Percentiles rank a stretch among this genome's conserved stretches.
Evolutionary conservation across 2,329 filamentous ascomycete genomes (phyloP).

Genomic region (Beauveria scarabaeidicola): DNA sequence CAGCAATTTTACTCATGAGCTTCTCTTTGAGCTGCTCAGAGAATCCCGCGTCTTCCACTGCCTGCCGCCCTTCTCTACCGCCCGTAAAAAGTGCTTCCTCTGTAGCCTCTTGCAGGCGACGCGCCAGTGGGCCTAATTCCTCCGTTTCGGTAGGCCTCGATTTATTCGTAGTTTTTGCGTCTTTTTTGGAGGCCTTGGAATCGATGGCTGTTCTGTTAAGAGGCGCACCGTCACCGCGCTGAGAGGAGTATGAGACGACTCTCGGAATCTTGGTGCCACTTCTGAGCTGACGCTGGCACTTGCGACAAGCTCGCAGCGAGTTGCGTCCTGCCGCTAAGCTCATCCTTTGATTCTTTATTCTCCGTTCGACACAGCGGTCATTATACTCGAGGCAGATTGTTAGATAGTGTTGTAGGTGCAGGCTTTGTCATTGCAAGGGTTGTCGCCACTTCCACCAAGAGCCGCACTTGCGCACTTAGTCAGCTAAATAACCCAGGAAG

Average conservation of each 20-base stretch:
- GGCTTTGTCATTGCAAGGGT: background rate
- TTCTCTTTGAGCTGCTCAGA: conserved; percentile 53
- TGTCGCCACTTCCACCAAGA: conserved; percentile 5
- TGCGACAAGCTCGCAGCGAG: background rate
- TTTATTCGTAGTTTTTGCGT: background rate
- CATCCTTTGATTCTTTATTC: background rate
- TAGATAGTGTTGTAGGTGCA: background rate
- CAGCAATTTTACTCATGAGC: conserved; percentile 48
- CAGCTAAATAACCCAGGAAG: background rate
- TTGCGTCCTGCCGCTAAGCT: background rate
- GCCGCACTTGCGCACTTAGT: background rate
- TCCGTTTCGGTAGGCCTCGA: background rate
- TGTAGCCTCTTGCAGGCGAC: conserved; percentile 52
- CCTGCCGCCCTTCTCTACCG: conserved; percentile 49
- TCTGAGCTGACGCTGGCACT: background rate
- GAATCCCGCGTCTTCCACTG: conserved; percentile 55
- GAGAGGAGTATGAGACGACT: background rate
- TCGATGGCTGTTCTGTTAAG: background rate
- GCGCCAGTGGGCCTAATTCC: conserved; percentile 40
- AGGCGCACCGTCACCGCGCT: background rate
- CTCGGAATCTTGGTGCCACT: background rate
- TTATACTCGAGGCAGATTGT: background rate
- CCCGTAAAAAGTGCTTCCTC: conserved; percentile 53
- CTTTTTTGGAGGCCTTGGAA: conserved; percentile 3
- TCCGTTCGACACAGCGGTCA: background rate